Conservation (phyloP, 2,329 filamentous ascomycete species). For the Fusarium abutilonis region DNA sequence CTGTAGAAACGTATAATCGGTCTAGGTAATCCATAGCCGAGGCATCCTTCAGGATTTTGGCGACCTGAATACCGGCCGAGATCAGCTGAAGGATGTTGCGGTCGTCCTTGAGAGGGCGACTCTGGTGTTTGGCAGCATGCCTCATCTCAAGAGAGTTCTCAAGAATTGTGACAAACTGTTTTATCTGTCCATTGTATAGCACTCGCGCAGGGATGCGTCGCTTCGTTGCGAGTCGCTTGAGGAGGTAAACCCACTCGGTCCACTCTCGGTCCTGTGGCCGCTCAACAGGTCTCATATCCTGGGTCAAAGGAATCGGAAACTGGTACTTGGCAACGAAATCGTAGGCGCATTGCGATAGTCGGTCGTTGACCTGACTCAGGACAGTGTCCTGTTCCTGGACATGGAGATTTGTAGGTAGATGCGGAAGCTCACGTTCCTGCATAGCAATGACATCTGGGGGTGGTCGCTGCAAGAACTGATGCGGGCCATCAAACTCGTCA, state of each 20-base stretch:
- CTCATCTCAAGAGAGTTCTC: slow-evolving; percentile 91
- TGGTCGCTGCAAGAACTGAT: slow-evolving; percentile 81
- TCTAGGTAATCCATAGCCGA: slow-evolving; percentile 85
- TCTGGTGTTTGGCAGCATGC: slow-evolving; percentile 84
- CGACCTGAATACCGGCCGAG: slow-evolving; percentile 86
- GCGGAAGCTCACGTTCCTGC: slow-evolving; percentile 82
- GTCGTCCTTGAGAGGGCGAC: slow-evolving; percentile 85
- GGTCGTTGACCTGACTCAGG: slow-evolving; percentile 82
- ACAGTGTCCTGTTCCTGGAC: slow-evolving; percentile 87
- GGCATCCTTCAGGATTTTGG: slow-evolving; percentile 86
- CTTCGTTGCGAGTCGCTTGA: slow-evolving; percentile 87
- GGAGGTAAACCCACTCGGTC: slow-evolving; percentile 91
- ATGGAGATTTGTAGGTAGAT: slow-evolving; percentile 82
- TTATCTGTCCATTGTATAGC: slow-evolving; percentile 89
- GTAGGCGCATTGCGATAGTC: slow-evolving; percentile 85
- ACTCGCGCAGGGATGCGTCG: slow-evolving; percentile 84
- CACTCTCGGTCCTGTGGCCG: slow-evolving; percentile 82
- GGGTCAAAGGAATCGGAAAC: slow-evolving; percentile 85
- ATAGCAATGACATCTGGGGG: slow-evolving; percentile 75
- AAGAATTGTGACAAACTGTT: slow-evolving; percentile 87
- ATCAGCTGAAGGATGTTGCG: slow-evolving; percentile 88
- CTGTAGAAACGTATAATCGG: slow-evolving; percentile 82
- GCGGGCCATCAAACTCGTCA: slow-evolving; percentile 89
- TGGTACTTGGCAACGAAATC: slow-evolving; percentile 93
- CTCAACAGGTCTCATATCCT: slow-evolving; percentile 81